These are phyloP conservation scores for Danielia oregonensis DNA, from an alignment of 805 yeast species.

Conservation along the genomic window DNA sequence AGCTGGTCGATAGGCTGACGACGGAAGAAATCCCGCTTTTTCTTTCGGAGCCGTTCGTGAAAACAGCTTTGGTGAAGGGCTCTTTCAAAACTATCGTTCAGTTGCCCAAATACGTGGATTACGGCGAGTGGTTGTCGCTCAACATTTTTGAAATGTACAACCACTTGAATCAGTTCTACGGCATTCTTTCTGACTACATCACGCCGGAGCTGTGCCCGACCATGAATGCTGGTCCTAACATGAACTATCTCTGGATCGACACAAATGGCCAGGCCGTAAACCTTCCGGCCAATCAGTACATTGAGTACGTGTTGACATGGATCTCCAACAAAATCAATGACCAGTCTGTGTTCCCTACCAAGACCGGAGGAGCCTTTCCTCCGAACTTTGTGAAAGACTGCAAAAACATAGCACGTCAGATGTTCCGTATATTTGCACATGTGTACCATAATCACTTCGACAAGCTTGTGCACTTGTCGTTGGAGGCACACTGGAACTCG, in stretches of 20 bases:
- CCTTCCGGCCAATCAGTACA: constrained; percentile 89
- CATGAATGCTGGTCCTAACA: constrained; percentile 93
- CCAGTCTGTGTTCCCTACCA: constrained; percentile 87
- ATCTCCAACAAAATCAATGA: constrained; percentile 84
- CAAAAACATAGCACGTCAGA: constrained; percentile 82
- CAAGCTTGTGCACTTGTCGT: constrained; percentile 80
- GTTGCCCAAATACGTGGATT: constrained; percentile 90
- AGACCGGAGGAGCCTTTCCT: constrained; percentile 85
- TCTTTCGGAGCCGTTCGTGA: constrained; percentile 87
- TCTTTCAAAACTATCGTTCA: constrained; percentile 94
- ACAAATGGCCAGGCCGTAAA: constrained; percentile 71
- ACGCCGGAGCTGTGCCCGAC: constrained; percentile 87
- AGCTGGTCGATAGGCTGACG: neutral
- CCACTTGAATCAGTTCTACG: constrained; percentile 82
- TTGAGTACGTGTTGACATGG: constrained; percentile 90
- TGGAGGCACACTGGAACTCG: constrained; percentile 98
- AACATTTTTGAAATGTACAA: constrained; percentile 87
- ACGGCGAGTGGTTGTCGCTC: constrained; percentile 93
- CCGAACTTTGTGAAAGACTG: constrained; percentile 77
- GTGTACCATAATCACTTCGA: constrained; percentile 94
- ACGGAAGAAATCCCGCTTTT: constrained; percentile 54
- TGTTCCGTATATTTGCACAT: constrained; percentile 95
- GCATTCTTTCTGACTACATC: constrained; percentile 85
- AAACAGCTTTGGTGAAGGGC: constrained; percentile 93
- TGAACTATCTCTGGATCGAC: constrained; percentile 90